A percentile compares a stretch with the other conserved stretches of the same genome.
Conservation (phyloP, 2,329 filamentous ascomycete species). For the Aureobasidium sp. region DNA sequence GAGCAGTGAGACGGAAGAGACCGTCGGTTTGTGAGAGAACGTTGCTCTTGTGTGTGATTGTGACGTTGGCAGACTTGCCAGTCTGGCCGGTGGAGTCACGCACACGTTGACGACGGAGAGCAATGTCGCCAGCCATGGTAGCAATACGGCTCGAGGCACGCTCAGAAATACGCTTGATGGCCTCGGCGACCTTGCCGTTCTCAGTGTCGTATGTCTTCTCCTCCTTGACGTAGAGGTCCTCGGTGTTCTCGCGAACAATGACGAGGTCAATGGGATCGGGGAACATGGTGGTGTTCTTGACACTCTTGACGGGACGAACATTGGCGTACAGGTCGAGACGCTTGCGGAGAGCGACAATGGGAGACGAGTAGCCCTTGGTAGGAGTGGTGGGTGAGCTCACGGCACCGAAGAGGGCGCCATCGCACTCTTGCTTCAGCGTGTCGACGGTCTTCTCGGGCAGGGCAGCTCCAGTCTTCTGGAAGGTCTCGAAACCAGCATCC, state of each 20-base stretch:
- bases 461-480: slow-evolving; percentile 80
- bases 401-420: slow-evolving; percentile 93
- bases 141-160: slow-evolving; percentile 79
- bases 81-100: slow-evolving; percentile 53
- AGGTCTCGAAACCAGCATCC: slow-evolving; percentile 86
- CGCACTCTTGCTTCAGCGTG: slow-evolving; percentile 80
- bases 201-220: slow-evolving; percentile 73
- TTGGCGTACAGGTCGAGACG: slow-evolving; percentile 93
- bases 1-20: slow-evolving; percentile 77
- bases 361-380: slow-evolving; percentile 91
- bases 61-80: slow-evolving; percentile 68
- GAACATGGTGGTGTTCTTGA: slow-evolving; percentile 49
- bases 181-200: slow-evolving; percentile 80
- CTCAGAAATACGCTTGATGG: slow-evolving; percentile 93
- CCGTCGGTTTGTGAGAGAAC: slow-evolving; percentile 95
- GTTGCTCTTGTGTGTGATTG: slow-evolving; percentile 97
- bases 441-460: slow-evolving; percentile 88
- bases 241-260: slow-evolving; percentile 97
- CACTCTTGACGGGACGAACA: slow-evolving; percentile 88
- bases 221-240: slow-evolving; percentile 97
- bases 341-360: slow-evolving; percentile 95
- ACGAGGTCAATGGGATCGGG: slow-evolving; percentile 77
- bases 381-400: slow-evolving; percentile 83
- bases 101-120: slow-evolving; percentile 75
- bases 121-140: slow-evolving; percentile 90